Percentiles rank a stretch among this genome's conserved stretches.
Evolutionary conservation across 116 monocot genomes (phyloP).

Genomic region (Iris pallida): DNA sequence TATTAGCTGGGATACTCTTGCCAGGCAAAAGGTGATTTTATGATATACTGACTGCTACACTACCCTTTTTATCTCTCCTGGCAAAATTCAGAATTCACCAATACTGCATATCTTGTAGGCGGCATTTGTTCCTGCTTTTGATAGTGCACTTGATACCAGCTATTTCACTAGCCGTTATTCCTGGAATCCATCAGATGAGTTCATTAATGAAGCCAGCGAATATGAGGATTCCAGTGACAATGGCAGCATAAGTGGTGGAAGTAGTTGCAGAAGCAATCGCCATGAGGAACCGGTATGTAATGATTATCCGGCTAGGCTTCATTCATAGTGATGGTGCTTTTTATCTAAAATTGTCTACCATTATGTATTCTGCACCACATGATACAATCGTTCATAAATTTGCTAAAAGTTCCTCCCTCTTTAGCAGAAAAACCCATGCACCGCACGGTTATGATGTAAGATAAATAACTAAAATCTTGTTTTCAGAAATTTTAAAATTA

Average conservation of each 20-base stretch:
- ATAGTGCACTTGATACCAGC: slow-evolving; percentile 86
- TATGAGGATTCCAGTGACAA: slow-evolving; percentile 84
- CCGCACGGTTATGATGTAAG: too few species aligned
- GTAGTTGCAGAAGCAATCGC: slow-evolving; percentile 77
- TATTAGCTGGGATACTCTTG: slow-evolving; percentile 95
- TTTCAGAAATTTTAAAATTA: too few species aligned
- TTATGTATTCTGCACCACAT: too few species aligned
- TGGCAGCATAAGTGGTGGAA: slow-evolving; percentile 76
- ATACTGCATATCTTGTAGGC: slow-evolving; percentile 50
- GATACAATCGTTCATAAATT: too few species aligned
- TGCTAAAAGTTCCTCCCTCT: too few species aligned
- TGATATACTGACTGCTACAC: too few species aligned
- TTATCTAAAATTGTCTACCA: too few species aligned
- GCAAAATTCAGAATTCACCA: background rate
- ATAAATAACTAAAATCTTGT: too few species aligned
- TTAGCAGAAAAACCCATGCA: too few species aligned
- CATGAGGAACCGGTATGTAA: slow-evolving; percentile 66
- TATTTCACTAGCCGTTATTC: slow-evolving; percentile 90
- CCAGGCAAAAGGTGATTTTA: slow-evolving; percentile 80
- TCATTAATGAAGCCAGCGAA: slow-evolving; percentile 70
- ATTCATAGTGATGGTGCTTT: too few species aligned
- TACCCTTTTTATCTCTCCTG: too few species aligned
- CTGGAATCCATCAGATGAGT: slow-evolving; percentile 92
- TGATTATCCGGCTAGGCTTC: background rate
- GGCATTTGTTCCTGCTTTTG: slow-evolving; percentile 92